Evolutionary conservation across 495 filamentous ascomycete genomes (phyloP).

Genomic region (Penicillium psychrofluorescens): DNA sequence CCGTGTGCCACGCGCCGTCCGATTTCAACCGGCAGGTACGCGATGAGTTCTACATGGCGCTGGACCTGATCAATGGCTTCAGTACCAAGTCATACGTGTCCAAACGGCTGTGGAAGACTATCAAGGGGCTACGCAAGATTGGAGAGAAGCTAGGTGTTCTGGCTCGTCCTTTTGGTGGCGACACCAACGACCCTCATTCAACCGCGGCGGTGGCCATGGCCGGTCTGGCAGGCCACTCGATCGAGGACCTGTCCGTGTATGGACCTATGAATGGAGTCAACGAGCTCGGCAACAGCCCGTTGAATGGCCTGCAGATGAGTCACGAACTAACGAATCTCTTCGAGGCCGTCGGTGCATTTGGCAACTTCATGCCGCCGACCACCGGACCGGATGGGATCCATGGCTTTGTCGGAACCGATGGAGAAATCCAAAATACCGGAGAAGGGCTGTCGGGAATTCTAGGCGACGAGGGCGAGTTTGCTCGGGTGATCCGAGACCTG

Average conservation of each 20-base stretch:
- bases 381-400: conserved; percentile 32
- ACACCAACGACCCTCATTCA: conserved; percentile 51
- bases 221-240: conserved; percentile 61
- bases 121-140: conserved; percentile 70
- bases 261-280: conserved; percentile 34
- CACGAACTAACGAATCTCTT: conserved; percentile 61
- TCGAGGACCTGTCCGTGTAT: conserved; percentile 52
- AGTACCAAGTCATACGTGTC: conserved; percentile 71
- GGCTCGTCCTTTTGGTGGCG: conserved; percentile 31
- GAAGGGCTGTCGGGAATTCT: conserved; percentile 43
- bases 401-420: conserved; percentile 34
- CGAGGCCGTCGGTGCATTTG: conserved; percentile 58
- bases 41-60: conserved; percentile 81
- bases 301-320: conserved; percentile 57
- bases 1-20: conserved; percentile 71
- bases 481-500: conserved; percentile 55
- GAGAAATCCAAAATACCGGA: conserved; percentile 38
- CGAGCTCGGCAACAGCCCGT: conserved; percentile 51
- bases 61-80: conserved; percentile 75
- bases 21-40: conserved; percentile 67
- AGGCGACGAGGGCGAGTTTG: conserved; percentile 58
- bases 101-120: conserved; percentile 74
- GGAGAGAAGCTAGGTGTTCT: conserved; percentile 73
- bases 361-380: conserved; percentile 33
- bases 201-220: conserved; percentile 68